Conservation (phyloP, 139 green algal genomes). For the Trebouxia sp. region DNA sequence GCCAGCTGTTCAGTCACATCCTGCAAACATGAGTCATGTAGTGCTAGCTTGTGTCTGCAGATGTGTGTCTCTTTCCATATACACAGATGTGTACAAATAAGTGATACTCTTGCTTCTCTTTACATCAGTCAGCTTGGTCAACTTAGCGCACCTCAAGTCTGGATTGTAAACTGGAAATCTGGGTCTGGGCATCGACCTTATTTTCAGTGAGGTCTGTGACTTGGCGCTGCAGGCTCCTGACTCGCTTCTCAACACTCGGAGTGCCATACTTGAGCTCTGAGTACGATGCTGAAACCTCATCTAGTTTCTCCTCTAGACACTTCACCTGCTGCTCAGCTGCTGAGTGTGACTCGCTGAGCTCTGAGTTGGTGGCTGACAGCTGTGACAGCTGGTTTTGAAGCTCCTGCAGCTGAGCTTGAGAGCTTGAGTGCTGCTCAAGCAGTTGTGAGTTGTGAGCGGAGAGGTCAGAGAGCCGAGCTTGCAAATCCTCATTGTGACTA, state of each 20-base stretch:
- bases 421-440: not conserved
- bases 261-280: conserved; percentile 30
- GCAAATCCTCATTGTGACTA: not conserved
- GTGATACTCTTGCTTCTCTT: too few relatives aligned
- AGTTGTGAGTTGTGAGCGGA: not conserved
- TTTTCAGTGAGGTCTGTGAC: conserved; percentile 10
- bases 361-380: not conserved
- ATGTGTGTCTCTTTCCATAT: not conserved
- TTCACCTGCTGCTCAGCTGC: not conserved
- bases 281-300: conserved; percentile 4
- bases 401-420: not conserved
- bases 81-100: too few relatives aligned
- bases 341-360: not conserved
- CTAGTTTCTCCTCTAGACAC: not conserved
- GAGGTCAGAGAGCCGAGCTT: not conserved
- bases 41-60: not conserved
- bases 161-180: not conserved
- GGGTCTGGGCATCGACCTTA: not conserved
- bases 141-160: not conserved
- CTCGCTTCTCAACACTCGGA: not conserved
- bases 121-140: too few relatives aligned
- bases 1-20: not conserved
- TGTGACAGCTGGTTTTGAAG: not conserved
- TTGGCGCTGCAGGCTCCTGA: not conserved
- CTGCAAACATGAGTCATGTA: not conserved